phyloP scores from a whole-genome alignment of 108 stramenopile species.

The Stephanodiscus minutulus region DNA sequence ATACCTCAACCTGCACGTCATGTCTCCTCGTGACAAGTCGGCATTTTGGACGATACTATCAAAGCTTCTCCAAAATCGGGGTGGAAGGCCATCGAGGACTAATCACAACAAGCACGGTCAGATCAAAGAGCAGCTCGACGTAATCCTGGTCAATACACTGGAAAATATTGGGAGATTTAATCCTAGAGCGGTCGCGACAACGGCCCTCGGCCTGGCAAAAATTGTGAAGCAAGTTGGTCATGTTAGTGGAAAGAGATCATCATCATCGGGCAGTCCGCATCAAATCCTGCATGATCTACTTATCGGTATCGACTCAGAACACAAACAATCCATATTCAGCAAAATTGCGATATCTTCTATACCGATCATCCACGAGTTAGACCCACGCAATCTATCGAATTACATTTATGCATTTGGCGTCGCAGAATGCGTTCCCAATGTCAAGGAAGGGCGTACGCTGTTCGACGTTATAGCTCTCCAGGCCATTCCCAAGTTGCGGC shows the following conservation, averaged over 20 bases:
- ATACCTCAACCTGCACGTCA: background rate
- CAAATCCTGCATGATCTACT: slow-evolving; percentile 1
- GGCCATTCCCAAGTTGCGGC: background rate
- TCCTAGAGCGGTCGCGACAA: background rate
- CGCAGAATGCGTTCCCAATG: background rate
- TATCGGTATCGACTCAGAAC: background rate
- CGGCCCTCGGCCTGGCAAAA: background rate
- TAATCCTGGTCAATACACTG: background rate
- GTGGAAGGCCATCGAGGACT: background rate
- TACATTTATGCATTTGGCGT: background rate
- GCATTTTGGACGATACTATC: background rate
- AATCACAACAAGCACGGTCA: background rate
- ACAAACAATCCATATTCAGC: background rate
- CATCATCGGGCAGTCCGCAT: background rate
- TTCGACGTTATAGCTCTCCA: background rate
- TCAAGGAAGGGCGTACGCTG: background rate
- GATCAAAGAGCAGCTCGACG: background rate
- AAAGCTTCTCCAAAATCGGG: background rate
- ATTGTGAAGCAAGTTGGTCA: background rate
- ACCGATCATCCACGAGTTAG: background rate
- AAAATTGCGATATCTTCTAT: background rate
- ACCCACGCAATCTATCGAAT: background rate
- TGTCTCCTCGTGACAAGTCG: background rate
- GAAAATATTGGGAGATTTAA: background rate
- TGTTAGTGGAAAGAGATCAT: background rate